Conservation (phyloP, 768 basidiomycete species). For the Amanita brunnescens region DNA sequence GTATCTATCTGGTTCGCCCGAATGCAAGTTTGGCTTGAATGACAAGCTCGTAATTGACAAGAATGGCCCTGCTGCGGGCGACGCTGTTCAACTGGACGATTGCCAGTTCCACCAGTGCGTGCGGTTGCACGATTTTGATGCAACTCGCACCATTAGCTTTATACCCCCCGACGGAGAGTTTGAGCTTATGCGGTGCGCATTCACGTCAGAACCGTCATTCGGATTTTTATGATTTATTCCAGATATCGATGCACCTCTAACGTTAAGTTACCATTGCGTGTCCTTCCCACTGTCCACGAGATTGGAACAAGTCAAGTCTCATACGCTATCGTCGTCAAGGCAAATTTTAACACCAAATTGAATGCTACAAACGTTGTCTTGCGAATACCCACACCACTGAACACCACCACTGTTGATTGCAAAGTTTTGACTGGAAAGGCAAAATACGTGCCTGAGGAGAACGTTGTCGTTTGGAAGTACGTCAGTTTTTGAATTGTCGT, state of each 20-base stretch:
- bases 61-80: conserved; percentile 51
- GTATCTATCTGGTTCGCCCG: conserved; percentile 92
- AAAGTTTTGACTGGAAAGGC: conserved; percentile 92
- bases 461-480: conserved; percentile 96
- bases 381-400: conserved; percentile 92
- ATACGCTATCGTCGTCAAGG: conserved; percentile 80
- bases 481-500: conserved; percentile 23
- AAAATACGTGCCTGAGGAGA: conserved; percentile 94
- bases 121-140: conserved; percentile 88
- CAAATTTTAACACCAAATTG: conserved; percentile 86
- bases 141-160: conserved; percentile 90
- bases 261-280: conserved; percentile 85
- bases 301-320: conserved; percentile 88
- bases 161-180: conserved; percentile 99
- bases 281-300: conserved; percentile 89
- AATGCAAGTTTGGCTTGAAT: conserved; percentile 98
- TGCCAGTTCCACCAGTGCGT: conserved; percentile 99
- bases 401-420: conserved; percentile 87
- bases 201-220: neutral
- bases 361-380: conserved; percentile 89
- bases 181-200: conserved; percentile 84
- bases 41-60: conserved; percentile 98
- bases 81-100: conserved; percentile 94
- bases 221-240: conserved; percentile 4
- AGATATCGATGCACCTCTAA: conserved; percentile 96